Evolutionary conservation across 352 stramenopile species (phyloP).

Genomic region (Pythium sukuiense): DNA sequence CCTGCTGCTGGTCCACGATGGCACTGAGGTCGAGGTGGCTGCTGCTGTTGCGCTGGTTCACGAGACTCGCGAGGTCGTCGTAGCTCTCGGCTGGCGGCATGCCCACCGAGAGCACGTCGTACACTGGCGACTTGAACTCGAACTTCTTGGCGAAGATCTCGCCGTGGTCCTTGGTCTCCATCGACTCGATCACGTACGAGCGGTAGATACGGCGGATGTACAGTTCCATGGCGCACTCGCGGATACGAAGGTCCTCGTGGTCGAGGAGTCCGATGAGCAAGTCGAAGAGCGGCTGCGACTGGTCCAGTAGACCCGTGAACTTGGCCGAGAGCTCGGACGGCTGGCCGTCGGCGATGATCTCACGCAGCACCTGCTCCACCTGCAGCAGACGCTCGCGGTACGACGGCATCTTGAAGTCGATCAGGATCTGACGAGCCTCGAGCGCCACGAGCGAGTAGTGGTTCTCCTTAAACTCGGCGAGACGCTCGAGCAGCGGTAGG

Average conservation of each 20-base stretch:
- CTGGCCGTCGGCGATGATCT: slow-evolving; percentile 58
- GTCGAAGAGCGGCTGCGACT: slow-evolving; percentile 85
- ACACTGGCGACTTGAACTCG: slow-evolving; percentile 80
- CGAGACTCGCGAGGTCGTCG: slow-evolving; percentile 73
- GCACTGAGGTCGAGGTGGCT: slow-evolving; percentile 41
- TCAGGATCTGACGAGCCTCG: slow-evolving; percentile 94
- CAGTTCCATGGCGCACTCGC: slow-evolving; percentile 74
- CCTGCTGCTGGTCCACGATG: slow-evolving; percentile 33
- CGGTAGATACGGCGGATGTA: slow-evolving; percentile 87
- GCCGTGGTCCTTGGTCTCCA: slow-evolving; percentile 62
- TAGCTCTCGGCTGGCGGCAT: slow-evolving; percentile 78
- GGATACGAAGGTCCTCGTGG: slow-evolving; percentile 63
- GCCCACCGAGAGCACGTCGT: slow-evolving; percentile 78
- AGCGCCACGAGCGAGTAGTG: slow-evolving; percentile 94
- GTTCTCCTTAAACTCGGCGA: slow-evolving; percentile 88
- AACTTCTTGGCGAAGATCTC: slow-evolving; percentile 86
- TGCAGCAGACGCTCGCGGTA: slow-evolving; percentile 90
- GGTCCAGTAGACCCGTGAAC: slow-evolving; percentile 68
- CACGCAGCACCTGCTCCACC: slow-evolving; percentile 70
- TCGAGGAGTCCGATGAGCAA: slow-evolving; percentile 80
- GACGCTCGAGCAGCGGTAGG: slow-evolving; percentile 79
- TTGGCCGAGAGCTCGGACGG: slow-evolving; percentile 52
- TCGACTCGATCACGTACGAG: slow-evolving; percentile 84
- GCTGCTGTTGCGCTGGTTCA: slow-evolving; percentile 54
- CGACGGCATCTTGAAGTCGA: slow-evolving; percentile 96